Percentiles rank a stretch among this genome's conserved stretches.
These are phyloP conservation scores for Naganishia vishniacii DNA, from an alignment of 768 basidiomycete genomes.

Conservation along the genomic window DNA sequence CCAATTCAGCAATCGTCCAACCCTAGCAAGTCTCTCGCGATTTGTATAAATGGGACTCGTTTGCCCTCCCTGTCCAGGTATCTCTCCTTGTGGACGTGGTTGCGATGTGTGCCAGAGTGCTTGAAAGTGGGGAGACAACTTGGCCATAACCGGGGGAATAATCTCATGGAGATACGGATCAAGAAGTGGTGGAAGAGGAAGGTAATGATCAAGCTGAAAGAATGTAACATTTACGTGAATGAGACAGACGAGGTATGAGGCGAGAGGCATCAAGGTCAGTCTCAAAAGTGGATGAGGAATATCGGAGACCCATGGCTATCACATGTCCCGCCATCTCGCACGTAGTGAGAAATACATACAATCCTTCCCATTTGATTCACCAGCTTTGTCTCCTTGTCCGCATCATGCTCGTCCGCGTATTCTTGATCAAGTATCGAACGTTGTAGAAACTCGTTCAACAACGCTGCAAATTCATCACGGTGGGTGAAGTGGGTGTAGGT, in stretches of 20 bases:
- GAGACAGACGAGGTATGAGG: background rate
- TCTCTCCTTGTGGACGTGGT: background rate
- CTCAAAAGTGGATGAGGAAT: too few relatives aligned
- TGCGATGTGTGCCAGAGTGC: conserved; percentile 2
- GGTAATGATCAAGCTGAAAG: conserved; percentile 73
- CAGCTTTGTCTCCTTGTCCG: conserved; percentile 46
- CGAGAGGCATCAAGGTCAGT: too few relatives aligned
- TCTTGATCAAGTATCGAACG: conserved; percentile 52
- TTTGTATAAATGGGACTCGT: conserved; percentile 49
- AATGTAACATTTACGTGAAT: background rate
- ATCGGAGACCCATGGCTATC: too few relatives aligned
- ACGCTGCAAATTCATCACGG: conserved; percentile 56
- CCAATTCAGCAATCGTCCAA: conserved; percentile 59
- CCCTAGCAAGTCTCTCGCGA: conserved; percentile 56
- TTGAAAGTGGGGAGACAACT: conserved; percentile 46
- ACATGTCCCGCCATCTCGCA: background rate
- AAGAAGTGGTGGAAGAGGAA: conserved; percentile 85
- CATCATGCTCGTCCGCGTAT: conserved; percentile 52
- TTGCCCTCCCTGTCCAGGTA: conserved; percentile 46
- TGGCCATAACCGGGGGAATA: conserved; percentile 66
- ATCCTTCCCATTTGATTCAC: conserved; percentile 41
- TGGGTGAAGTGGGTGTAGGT: conserved; percentile 47
- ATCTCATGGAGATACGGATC: conserved; percentile 82
- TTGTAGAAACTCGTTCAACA: conserved; percentile 56
- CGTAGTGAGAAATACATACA: conserved; percentile 28